Evolutionary conservation across 768 basidiomycete genomes (phyloP).

Genomic region (Pholiota molesta): DNA sequence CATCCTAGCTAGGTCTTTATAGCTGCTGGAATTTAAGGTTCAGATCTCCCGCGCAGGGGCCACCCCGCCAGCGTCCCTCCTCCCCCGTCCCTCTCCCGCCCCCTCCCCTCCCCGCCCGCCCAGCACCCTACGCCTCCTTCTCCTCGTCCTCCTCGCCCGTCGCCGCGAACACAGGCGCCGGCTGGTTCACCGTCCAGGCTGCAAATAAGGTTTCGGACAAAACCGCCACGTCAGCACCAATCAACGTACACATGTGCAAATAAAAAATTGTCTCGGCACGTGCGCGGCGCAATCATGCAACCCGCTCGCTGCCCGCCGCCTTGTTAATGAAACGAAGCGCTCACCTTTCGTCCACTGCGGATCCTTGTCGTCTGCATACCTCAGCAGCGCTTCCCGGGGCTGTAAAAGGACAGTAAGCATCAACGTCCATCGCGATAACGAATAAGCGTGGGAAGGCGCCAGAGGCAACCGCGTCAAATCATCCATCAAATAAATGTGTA

Average conservation of each 20-base stretch:
- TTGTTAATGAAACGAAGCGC: constrained; percentile 32
- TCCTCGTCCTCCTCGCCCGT: constrained; percentile 61
- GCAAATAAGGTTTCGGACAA: constrained; percentile 52
- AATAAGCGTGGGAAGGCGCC: constrained; percentile 27
- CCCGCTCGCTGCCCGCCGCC: constrained; percentile 15
- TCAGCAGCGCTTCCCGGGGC: constrained; percentile 97
- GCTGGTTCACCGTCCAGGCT: constrained; percentile 90
- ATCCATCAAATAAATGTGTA: constrained; percentile 30
- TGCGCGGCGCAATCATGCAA: constrained; percentile 22
- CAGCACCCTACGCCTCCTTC: constrained; percentile 29
- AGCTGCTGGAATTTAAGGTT: constrained; percentile 82
- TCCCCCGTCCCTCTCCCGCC: constrained; percentile 21
- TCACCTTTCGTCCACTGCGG: constrained; percentile 86
- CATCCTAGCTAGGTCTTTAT: constrained; percentile 78
- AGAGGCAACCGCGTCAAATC: constrained; percentile 25
- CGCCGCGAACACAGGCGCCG: constrained; percentile 81
- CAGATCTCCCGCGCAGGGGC: constrained; percentile 81
- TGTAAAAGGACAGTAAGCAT: constrained; percentile 38
- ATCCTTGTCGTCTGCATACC: constrained; percentile 84
- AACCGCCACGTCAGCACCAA: constrained; percentile 65
- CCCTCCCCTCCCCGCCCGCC: constrained; percentile 23
- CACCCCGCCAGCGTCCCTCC: constrained; percentile 39
- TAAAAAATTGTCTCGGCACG: constrained; percentile 36
- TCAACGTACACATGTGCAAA: constrained; percentile 49
- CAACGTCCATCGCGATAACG: constrained; percentile 18